Evolutionary conservation across 1,284 basidiomycete genomes (phyloP).

Genomic region (Agaricales sp.): DNA sequence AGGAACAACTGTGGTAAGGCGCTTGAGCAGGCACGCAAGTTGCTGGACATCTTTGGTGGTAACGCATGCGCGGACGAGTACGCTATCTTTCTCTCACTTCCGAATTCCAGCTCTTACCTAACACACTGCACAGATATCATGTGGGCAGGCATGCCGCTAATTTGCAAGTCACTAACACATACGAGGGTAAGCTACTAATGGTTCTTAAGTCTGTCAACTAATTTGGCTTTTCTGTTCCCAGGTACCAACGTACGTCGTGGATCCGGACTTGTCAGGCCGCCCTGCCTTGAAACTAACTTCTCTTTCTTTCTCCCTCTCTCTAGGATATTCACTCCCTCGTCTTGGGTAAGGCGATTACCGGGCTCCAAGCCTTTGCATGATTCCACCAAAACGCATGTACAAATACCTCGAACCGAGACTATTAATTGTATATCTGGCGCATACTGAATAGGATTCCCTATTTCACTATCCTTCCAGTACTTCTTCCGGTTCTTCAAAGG

Average conservation of each 20-base stretch:
- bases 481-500: slow-evolving; percentile 24
- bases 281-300: background rate
- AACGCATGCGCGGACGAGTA: slow-evolving; percentile 88
- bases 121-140: slow-evolving; percentile 50
- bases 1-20: slow-evolving; percentile 95
- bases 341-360: slow-evolving; percentile 86
- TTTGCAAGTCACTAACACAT: slow-evolving; percentile 87
- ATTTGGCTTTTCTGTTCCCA: slow-evolving; percentile 14
- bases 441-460: slow-evolving; percentile 7
- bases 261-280: background rate
- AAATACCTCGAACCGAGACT: background rate
- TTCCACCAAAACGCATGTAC: slow-evolving; percentile 17
- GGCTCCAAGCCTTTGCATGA: slow-evolving; percentile 71
- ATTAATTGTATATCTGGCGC: slow-evolving; percentile 2
- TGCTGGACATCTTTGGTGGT: slow-evolving; percentile 86
- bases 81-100: slow-evolving; percentile 17
- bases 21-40: slow-evolving; percentile 63
- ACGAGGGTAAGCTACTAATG: slow-evolving; percentile 55
- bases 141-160: slow-evolving; percentile 88
- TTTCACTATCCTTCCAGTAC: background rate
- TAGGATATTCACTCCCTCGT: slow-evolving; percentile 84
- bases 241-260: slow-evolving; percentile 43
- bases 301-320: slow-evolving; percentile 6
- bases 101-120: background rate
- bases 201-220: slow-evolving; percentile 1